Evolutionary conservation across 257 asterid genomes (phyloP), one percentile per base, ranked within the genome.

Genomic region (Nicotiana attenuata): DNA sequence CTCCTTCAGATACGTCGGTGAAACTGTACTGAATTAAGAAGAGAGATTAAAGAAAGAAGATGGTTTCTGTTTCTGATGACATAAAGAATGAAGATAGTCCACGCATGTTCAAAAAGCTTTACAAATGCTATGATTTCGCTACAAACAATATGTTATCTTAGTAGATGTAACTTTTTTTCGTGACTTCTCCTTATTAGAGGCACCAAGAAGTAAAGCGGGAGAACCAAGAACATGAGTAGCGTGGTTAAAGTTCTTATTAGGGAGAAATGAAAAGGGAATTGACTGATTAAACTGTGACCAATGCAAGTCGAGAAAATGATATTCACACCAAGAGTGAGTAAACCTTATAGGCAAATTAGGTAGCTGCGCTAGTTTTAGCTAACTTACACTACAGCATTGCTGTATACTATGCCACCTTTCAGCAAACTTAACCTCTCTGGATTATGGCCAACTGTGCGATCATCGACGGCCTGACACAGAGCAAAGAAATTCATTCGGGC

Each of bases 391-490:
- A 91, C 92, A 69, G 93, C 94, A 87, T 94, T 94, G 90, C 97
- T 94, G 87, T 92, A 94, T 80, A 92, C 92, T 56, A 93, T 94
- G 84, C 98, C 94, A 89, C 97, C 97, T 91, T 93, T 94, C 84
- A 94, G 87, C 83, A 94, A 88, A 89, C 98, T 94, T 82, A 94
- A 84, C 82, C 98, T 91, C 95, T 94, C 97, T 71, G 98, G 98
- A 83, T 94, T 94, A 82, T 94, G 98, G 81, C 97, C 98, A 60
- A 94, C 85, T 69, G 98, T 93, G 79, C 97, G 90, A 82, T 93
- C 97, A 88, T 94, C 98, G 81, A 94, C 50, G 56, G 94, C 98
- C 98, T 94, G 94, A 81, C 82, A 86, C 82, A 47, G 83, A 75
- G 81, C 77, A 82, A 76, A 80, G 57, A 56, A 16, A 79, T n/a